Evolutionary conservation across 2,329 filamentous ascomycete genomes (phyloP), one percentile per base, ranked within the genome.

Genomic region (Curvularia lunata): DNA sequence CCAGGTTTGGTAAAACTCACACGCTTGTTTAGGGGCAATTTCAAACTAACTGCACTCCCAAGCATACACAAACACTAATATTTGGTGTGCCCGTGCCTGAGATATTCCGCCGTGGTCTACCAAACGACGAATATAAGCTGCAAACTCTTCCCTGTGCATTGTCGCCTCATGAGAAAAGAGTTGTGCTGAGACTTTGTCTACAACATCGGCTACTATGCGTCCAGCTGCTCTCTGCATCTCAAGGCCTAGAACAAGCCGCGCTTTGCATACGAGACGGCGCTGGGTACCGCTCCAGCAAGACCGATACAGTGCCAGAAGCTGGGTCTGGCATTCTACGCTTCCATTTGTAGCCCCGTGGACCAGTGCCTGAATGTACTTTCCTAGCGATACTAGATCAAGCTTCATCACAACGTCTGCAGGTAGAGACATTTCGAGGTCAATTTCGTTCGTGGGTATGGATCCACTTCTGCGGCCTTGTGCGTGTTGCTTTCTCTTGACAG

Each of bases 201-300:
- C 37, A 1, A 48, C 34, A 21, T 10, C 30, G 4, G 6, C 10
- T n/a, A 43, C 27, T 9, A 58, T 34, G 9, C 28, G 37, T 9
- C 50, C 37, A 1, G 34, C 54, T 2, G 27, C 34, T 7, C 19
- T 48, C 19, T 54, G 51, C 4, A 45, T 32, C n/a, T 28, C 25
- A 9, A 58, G 38, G 0, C 49, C 55, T 1, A 58, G n/a, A 9
- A 54, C 38, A 27, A 54, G 21, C 10, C 45, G 43, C 2, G 55
- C 51, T 19, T 38, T 53, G 9, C 18, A 23, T 28, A 58, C 23
- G n/a, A 54, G 37, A 28, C 18, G 18, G 1, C 23, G 27, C 5
- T 56, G 41, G 27, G 41, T 7, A 5, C 21, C 21, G 7, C 7
- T 52, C 16, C 18, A 32, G 34, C 12, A 10, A 21, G 27, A 16